Evolutionary conservation across 352 stramenopile species (phyloP).

Genomic region (Halophytophthora polymorphica): DNA sequence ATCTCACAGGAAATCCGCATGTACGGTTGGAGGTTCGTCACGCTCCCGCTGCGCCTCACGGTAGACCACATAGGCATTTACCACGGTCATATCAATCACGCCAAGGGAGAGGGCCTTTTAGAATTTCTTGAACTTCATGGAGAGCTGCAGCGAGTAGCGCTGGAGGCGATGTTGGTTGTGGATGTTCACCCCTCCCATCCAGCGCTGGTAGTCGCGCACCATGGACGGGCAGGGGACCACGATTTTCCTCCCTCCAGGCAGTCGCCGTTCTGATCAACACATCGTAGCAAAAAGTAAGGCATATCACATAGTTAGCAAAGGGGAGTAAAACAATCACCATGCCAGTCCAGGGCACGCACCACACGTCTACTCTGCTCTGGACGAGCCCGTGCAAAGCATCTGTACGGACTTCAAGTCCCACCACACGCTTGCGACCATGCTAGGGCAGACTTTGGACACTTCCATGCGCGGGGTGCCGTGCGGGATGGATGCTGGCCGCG

Average conservation of each 20-base stretch:
- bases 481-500: not conserved
- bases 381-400: constrained; percentile 3
- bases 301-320: not conserved
- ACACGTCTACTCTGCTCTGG: not conserved
- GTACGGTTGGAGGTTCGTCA: not conserved
- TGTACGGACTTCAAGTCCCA: constrained; percentile 2
- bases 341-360: constrained; percentile 5
- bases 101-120: constrained; percentile 22
- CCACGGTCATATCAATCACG: constrained; percentile 15
- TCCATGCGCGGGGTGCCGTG: not conserved
- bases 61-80: constrained; percentile 21
- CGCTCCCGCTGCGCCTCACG: not conserved
- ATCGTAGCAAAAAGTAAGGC: not conserved
- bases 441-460: constrained; percentile 1
- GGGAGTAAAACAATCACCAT: not conserved
- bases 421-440: not conserved
- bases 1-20: constrained; percentile 6
- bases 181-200: constrained; percentile 14
- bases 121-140: constrained; percentile 8
- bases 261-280: constrained; percentile 3
- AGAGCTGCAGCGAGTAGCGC: constrained; percentile 15
- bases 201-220: constrained; percentile 9
- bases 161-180: constrained; percentile 18
- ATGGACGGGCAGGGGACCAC: constrained; percentile 1
- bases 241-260: constrained; percentile 3